Conservation (phyloP, 108 stramenopile genomes). For the Phaeodactylum tricornutum region DNA sequence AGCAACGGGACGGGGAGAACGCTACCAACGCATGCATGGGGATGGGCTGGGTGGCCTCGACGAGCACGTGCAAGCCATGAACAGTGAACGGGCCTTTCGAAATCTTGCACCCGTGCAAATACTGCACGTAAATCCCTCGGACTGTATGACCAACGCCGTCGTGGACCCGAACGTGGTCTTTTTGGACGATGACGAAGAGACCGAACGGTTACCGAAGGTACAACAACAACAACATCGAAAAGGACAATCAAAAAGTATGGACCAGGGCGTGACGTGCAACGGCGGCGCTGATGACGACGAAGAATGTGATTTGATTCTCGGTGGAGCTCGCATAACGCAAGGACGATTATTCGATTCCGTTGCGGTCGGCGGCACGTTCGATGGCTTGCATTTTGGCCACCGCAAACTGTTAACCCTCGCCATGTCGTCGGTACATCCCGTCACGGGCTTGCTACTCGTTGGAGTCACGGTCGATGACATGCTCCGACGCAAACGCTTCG, state of each 20-base stretch:
- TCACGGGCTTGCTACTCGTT: conserved; percentile 53
- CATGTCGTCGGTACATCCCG: conserved; percentile 62
- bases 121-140: conserved; percentile 46
- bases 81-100: conserved; percentile 47
- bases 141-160: conserved; percentile 51
- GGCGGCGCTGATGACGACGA: not conserved
- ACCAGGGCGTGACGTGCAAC: not conserved
- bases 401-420: conserved; percentile 81
- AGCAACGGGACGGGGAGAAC: conserved; percentile 37
- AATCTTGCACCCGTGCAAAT: conserved; percentile 39
- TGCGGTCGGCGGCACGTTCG: conserved; percentile 88
- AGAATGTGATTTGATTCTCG: conserved; percentile 18
- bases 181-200: conserved; percentile 62
- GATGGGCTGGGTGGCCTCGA: conserved; percentile 56
- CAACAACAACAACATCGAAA: conserved; percentile 27
- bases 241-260: conserved; percentile 15
- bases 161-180: conserved; percentile 54
- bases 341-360: conserved; percentile 59
- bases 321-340: conserved; percentile 47
- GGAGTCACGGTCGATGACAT: conserved; percentile 81
- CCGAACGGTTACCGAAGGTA: too few relatives aligned
- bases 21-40: conserved; percentile 23
- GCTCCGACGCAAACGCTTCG: conserved; percentile 56
- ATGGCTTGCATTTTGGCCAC: conserved; percentile 91
- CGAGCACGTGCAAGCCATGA: conserved; percentile 62